phyloP scores from a whole-genome alignment of 257 asterid species.

The Cruciata laevipes region DNA sequence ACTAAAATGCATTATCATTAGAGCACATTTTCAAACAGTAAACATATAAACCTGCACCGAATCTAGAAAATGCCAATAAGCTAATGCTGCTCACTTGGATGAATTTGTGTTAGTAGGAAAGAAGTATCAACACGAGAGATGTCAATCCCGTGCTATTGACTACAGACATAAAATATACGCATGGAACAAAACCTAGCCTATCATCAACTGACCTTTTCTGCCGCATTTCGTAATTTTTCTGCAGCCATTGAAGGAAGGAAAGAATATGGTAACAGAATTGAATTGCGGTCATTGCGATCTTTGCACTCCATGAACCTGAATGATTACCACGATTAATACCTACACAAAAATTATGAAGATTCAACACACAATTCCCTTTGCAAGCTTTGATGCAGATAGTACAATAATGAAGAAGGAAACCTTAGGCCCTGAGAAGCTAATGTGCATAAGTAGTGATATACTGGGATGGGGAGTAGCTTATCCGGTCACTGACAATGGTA shows the following conservation, averaged over 20 bases:
- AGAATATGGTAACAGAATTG: constrained; percentile 66
- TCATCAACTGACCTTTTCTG: constrained; percentile 52
- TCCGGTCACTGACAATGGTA: neutral
- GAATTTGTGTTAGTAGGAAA: neutral
- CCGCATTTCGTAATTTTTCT: constrained; percentile 63
- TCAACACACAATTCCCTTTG: constrained; percentile 28
- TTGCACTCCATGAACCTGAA: constrained; percentile 99
- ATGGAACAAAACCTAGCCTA: neutral
- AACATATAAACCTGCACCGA: neutral
- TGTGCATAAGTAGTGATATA: neutral
- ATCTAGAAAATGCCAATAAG: neutral
- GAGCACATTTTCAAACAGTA: neutral
- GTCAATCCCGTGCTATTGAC: neutral
- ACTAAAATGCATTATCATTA: neutral
- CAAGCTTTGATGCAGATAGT: neutral
- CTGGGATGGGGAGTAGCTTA: neutral
- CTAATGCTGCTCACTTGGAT: neutral
- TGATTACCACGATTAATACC: constrained; percentile 63
- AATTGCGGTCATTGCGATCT: constrained; percentile 70
- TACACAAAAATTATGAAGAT: constrained; percentile 48
- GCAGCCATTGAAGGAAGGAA: constrained; percentile 94
- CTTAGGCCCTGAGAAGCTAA: neutral
- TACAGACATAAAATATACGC: neutral
- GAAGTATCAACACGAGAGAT: neutral
- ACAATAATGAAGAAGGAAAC: neutral